These are phyloP conservation scores for Pinus albicaulis DNA, from an alignment of 75 land plant species.

Conservation along the genomic window DNA sequence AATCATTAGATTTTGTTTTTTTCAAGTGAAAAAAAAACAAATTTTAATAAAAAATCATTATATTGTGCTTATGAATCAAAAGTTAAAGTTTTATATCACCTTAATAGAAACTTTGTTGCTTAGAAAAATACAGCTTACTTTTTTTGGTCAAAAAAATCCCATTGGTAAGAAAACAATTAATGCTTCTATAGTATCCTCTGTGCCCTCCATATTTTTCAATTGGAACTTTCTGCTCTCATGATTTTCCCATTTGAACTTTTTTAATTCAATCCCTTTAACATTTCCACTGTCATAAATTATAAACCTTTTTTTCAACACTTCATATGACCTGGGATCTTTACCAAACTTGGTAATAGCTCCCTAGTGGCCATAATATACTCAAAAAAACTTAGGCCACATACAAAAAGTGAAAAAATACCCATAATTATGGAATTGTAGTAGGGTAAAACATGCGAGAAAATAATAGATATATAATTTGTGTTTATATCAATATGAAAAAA, in stretches of 20 bases:
- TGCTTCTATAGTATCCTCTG: conserved; percentile 82
- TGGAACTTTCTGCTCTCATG: conserved; percentile 68
- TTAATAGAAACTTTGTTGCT: no score
- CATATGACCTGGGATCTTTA: conserved; percentile 83
- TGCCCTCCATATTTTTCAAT: conserved; percentile 61
- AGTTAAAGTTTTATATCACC: not conserved
- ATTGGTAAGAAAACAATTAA: conserved; percentile 85
- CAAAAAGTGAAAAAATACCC: not conserved
- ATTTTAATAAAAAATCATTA: not conserved
- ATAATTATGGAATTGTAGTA: not conserved
- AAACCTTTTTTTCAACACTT: conserved; percentile 51
- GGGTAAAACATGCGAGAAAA: not conserved
- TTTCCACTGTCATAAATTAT: conserved; percentile 54
- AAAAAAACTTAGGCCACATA: conserved; percentile 95
- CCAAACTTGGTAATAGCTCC: conserved; percentile 91
- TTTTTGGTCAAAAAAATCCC: conserved; percentile 97
- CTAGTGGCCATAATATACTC: conserved; percentile 97
- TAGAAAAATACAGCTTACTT: conserved; percentile 40
- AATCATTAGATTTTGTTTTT: no score
- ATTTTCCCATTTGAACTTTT: conserved; percentile 81
- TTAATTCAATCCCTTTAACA: conserved; percentile 79
- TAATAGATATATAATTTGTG: not conserved
- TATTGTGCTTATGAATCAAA: not conserved
- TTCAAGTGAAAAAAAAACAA: not conserved
- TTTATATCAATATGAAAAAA: not conserved